These are phyloP conservation scores for Hordeum pubiflorum DNA, from an alignment of 202 grass and related monocot species.

Conservation along the genomic window DNA sequence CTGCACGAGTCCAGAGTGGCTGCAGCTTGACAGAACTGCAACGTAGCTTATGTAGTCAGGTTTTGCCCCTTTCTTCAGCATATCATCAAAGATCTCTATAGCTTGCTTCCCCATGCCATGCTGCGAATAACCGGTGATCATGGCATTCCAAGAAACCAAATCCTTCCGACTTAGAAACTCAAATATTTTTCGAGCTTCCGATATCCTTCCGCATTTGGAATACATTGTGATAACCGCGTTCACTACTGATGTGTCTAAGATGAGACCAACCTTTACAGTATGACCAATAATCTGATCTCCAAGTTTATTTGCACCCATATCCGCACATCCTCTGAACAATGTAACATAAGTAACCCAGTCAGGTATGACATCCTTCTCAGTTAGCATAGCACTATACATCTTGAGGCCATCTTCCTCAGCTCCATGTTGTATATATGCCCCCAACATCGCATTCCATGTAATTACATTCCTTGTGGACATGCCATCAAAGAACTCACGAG, in stretches of 20 bases:
- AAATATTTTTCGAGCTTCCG: conserved; percentile 59
- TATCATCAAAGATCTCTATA: conserved; percentile 55
- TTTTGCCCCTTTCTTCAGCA: conserved; percentile 47
- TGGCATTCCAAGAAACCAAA: conserved; percentile 91
- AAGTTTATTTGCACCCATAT: conserved; percentile 64
- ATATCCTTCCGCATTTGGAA: conserved; percentile 79
- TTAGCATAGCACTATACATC: conserved; percentile 58
- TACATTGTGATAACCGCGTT: conserved; percentile 95
- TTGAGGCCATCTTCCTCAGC: conserved; percentile 83
- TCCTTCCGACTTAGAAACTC: conserved; percentile 59
- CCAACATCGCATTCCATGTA: conserved; percentile 92
- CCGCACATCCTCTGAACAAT: conserved; percentile 72
- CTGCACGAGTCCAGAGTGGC: conserved; percentile 67
- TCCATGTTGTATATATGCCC: conserved; percentile 73
- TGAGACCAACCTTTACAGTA: conserved; percentile 57
- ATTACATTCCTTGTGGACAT: conserved; percentile 77
- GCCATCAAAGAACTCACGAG: conserved; percentile 60
- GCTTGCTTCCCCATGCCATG: conserved; percentile 83
- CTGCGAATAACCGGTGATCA: conserved; percentile 94
- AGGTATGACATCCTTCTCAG: conserved; percentile 57
- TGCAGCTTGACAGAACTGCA: conserved; percentile 74
- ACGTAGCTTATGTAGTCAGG: conserved; percentile 98
- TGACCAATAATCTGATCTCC: conserved; percentile 66
- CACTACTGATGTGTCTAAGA: conserved; percentile 49
- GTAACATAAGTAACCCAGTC: conserved; percentile 89